Evolutionary conservation across 1,139 yeast species (phyloP), one percentile per base, ranked within the genome.

Genomic region (Scheffersomyces stambukii): DNA sequence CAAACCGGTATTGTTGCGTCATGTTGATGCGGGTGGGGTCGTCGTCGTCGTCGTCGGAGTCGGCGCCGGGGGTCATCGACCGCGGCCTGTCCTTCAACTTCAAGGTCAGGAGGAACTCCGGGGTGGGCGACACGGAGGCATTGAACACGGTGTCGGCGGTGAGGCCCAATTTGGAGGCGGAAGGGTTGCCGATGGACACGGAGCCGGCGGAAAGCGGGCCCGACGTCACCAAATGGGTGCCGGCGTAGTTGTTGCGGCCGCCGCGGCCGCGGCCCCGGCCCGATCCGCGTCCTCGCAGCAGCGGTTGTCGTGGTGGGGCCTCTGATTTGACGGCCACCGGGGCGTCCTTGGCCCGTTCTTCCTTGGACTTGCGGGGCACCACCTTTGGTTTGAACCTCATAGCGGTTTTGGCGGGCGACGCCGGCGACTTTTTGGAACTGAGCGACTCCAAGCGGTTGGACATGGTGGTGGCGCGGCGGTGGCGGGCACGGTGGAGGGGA

Each of bases 361-460:
- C 91, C 43, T 84, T 81, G 13, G 86, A 62, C 50, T 85, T 76
- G 54, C 96, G 66, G 2, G 84, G 85, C 23, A 86, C 95, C 2
- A 68, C 80, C 52, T 86, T 86, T 1, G 96, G 96, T 48, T 79
- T 75, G 55, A 86, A 86, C 53, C 81, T 78, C 30, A 74, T 63
- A 16, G 68, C 64, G 13, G 77, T 75, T 44, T 72, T 77, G n/a
- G 60, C 45, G 2, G 45, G 35, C 12, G 42, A 32, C 3, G 45
- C 24, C 3, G 48, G 38, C 9, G 60, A 46, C 39, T 59, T 56
- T 35, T 58, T 60, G 24, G 62, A 45, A 42, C 59, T 64, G 42
- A 67, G 54, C 13, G 71, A 64, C 28, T 66, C 73, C 35, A 67
- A 54, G 35, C 73, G 48, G 42, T 66, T 64, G 19, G 71, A 62